Evolutionary conservation across 331 rosid species (phyloP).

Genomic region (Acacia pycnantha): DNA sequence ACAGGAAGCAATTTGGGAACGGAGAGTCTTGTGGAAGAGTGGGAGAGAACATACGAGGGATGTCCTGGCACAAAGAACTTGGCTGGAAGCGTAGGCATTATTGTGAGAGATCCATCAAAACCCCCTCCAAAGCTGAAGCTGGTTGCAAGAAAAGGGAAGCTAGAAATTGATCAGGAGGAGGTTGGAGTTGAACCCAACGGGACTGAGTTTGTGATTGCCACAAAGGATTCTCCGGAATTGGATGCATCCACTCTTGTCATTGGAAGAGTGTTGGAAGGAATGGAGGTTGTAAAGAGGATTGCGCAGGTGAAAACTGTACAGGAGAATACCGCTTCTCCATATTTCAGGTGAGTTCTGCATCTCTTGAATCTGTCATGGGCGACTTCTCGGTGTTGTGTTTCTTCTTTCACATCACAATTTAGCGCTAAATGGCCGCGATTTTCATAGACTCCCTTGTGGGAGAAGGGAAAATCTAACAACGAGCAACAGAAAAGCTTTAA

Average conservation of each 20-base stretch:
- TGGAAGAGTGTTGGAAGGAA: conserved; percentile 74
- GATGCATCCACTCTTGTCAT: conserved; percentile 71
- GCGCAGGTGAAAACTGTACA: conserved; percentile 73
- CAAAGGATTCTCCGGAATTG: conserved; percentile 71
- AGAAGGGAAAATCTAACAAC: not conserved
- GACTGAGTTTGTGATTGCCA: conserved; percentile 66
- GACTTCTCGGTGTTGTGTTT: not conserved
- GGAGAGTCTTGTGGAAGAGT: conserved; percentile 57
- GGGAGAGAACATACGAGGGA: conserved; percentile 53
- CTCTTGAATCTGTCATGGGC: not conserved
- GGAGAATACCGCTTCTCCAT: conserved; percentile 80
- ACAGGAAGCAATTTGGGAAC: conserved; percentile 54
- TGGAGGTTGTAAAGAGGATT: conserved; percentile 68
- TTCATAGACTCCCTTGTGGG: not conserved
- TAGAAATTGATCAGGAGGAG: conserved; percentile 87
- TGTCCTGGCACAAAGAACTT: conserved; percentile 71
- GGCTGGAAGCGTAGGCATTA: conserved; percentile 72
- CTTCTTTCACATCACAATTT: not conserved
- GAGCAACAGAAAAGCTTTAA: not conserved
- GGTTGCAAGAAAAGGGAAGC: conserved; percentile 77
- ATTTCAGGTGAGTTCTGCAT: conserved; percentile 56
- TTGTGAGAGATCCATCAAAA: conserved; percentile 81
- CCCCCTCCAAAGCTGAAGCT: conserved; percentile 78
- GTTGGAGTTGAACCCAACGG: conserved; percentile 70
- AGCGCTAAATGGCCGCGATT: not conserved